A percentile compares a stretch with the other conserved stretches of the same genome.
Conservation (phyloP, 352 stramenopile species). For the Paralagenidium karlingii region DNA sequence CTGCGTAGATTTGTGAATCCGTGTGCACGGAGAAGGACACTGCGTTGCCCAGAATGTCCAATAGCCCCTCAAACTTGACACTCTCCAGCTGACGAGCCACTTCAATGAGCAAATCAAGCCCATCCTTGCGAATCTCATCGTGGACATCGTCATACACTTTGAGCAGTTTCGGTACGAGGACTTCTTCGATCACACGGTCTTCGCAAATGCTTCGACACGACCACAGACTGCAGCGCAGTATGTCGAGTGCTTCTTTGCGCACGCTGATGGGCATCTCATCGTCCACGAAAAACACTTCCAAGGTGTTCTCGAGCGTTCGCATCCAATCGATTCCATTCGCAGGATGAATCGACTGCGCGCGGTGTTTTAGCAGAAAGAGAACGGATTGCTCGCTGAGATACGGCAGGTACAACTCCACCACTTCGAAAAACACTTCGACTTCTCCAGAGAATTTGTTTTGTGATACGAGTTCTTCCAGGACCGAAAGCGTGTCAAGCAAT, state of each 20-base stretch:
- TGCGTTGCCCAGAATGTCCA: constrained; percentile 66
- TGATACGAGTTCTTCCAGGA: constrained; percentile 60
- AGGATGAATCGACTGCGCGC: constrained; percentile 45
- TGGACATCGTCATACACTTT: constrained; percentile 65
- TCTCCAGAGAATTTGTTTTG: constrained; percentile 50
- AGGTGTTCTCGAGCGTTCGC: constrained; percentile 25
- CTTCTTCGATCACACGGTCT: constrained; percentile 76
- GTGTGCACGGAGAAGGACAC: constrained; percentile 46
- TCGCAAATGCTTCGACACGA: constrained; percentile 73
- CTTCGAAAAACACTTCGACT: constrained; percentile 52
- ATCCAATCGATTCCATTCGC: constrained; percentile 61
- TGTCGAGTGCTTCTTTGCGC: constrained; percentile 49
- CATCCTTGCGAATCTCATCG: constrained; percentile 32
- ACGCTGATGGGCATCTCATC: constrained; percentile 24
- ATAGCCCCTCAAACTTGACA: constrained; percentile 61
- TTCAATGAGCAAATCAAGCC: constrained; percentile 50
- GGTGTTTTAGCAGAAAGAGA: constrained; percentile 44
- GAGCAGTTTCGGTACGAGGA: constrained; percentile 50
- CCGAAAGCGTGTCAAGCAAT: constrained; percentile 58
- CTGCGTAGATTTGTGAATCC: constrained; percentile 52
- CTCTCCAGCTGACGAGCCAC: constrained; percentile 65
- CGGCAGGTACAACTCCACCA: constrained; percentile 59
- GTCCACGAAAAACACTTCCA: constrained; percentile 58
- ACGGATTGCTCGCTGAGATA: constrained; percentile 45
- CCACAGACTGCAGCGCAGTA: constrained; percentile 58